Evolutionary conservation across 108 stramenopile genomes (phyloP), one percentile per base, ranked within the genome.

Genomic region (Discostella stelligeroides): DNA sequence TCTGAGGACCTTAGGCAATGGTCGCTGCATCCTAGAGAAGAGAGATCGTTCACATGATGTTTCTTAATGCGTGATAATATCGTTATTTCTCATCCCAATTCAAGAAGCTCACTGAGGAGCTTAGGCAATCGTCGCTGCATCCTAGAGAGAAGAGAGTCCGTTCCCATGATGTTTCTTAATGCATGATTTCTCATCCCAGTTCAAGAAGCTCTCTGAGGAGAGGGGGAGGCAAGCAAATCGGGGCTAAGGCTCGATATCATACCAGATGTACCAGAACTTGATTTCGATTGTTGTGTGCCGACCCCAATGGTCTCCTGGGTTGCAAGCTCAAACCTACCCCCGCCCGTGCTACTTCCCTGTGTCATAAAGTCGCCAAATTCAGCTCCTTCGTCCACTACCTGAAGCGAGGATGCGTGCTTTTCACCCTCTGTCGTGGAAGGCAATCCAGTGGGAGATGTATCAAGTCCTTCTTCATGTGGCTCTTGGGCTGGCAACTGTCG

Each of bases 201-300:
- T n/a, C n/a, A 60, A 10, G 62, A 46, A 10, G 17, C 3, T 14
- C 62, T 66, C 60, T 41, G 46, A 28, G 75, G 75, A 5, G 71
- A 79, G 37, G 78, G 78, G 20, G 78, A 72, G 2, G 78, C 66
- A 13, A 79, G 66, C 51, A 79, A 58, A 42, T 79, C 78, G 23
- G 78, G 78, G 39, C 75, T 76, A 25, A 76, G 60, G 60, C 79
- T 79, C 23, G 79, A 79, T 21, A 72, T 39, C 14, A 53, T 61
- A 46, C 56, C 64, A 23, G 27, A 39, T 20, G 60, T 55, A 39
- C 48, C 45, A 18, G 79, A 72, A 56, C 77, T 79, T 7, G 66
- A 79, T 53, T 68, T 68, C 23, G 79, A 72, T 79, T 68, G 70
- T 40, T 72, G 71, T 12, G 71, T 72, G 14, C 68, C 76, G 6